phyloP scores from a whole-genome alignment of 225 moss, liverwort and hornwort genomes.

The Polytrichum formosum region DNA sequence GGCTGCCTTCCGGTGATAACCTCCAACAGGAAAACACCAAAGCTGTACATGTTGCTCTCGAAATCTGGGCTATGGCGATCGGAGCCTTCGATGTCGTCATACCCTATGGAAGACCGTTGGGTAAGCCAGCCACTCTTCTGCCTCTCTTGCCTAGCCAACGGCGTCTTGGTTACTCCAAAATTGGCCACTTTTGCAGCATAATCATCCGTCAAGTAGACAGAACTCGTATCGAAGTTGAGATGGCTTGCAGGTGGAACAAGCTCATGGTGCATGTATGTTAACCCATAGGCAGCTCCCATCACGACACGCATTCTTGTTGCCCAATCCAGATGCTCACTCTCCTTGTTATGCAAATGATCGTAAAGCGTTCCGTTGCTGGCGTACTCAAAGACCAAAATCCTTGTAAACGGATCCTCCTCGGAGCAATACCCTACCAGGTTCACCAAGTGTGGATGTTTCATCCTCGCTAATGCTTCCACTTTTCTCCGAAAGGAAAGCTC shows the following conservation, averaged over 20 bases:
- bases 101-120: slow-evolving; percentile 22
- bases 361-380: slow-evolving; percentile 79
- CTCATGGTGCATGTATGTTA: slow-evolving; percentile 86
- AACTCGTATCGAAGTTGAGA: slow-evolving; percentile 58
- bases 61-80: slow-evolving; percentile 57
- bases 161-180: slow-evolving; percentile 45
- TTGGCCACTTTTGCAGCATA: slow-evolving; percentile 70
- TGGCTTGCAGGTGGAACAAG: slow-evolving; percentile 73
- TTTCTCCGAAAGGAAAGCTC: slow-evolving; percentile 73
- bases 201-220: slow-evolving; percentile 75
- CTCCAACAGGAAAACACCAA: slow-evolving; percentile 79
- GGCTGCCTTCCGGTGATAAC: slow-evolving; percentile 62
- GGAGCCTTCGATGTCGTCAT: slow-evolving; percentile 48
- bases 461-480: slow-evolving; percentile 75
- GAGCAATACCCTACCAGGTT: slow-evolving; percentile 76
- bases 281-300: slow-evolving; percentile 78
- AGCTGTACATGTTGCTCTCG: slow-evolving; percentile 73
- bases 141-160: slow-evolving; percentile 10
- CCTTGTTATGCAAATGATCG: slow-evolving; percentile 73
- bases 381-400: slow-evolving; percentile 89
- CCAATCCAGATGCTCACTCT: slow-evolving; percentile 80
- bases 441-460: slow-evolving; percentile 74
- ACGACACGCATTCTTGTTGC: slow-evolving; percentile 68
- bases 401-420: slow-evolving; percentile 69
- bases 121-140: slow-evolving; percentile 30